These are phyloP conservation scores for Venturia oleaginea DNA, from an alignment of 2,329 filamentous ascomycete genomes.

Conservation along the genomic window DNA sequence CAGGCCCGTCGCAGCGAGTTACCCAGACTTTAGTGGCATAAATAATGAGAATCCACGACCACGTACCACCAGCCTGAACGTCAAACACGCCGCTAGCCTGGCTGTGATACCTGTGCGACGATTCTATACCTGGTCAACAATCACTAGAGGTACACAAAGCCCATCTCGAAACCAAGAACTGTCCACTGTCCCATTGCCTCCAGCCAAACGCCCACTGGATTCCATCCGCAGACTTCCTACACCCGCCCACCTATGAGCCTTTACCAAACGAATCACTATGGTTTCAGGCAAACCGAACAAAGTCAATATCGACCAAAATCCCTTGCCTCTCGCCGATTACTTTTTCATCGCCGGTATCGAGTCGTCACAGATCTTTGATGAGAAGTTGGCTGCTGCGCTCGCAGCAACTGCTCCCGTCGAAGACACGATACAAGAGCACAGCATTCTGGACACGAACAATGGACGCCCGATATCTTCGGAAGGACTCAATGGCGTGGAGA, in stretches of 20 bases:
- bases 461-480: slow-evolving; percentile 36
- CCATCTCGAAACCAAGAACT: not conserved
- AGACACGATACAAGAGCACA: slow-evolving; percentile 54
- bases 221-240: not conserved
- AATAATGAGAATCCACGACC: not conserved
- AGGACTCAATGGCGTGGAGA: slow-evolving; percentile 14
- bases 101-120: not conserved
- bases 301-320: not conserved
- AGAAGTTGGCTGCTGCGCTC: slow-evolving; percentile 26
- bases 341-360: slow-evolving; percentile 55
- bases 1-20: not conserved
- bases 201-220: not conserved
- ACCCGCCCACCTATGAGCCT: not conserved
- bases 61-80: too few species aligned
- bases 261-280: not conserved
- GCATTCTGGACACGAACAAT: slow-evolving; percentile 41
- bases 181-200: not conserved
- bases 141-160: not conserved
- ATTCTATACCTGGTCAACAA: not conserved
- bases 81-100: not conserved
- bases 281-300: not conserved
- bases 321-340: slow-evolving; percentile 53
- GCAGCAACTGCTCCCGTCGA: slow-evolving; percentile 30
- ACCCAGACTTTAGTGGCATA: not conserved
- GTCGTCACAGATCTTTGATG: slow-evolving; percentile 42